Percentiles rank a stretch among this genome's conserved stretches.
phyloP scores from a whole-genome alignment of 805 yeast species.

The Hanseniaspora occidentalis region DNA sequence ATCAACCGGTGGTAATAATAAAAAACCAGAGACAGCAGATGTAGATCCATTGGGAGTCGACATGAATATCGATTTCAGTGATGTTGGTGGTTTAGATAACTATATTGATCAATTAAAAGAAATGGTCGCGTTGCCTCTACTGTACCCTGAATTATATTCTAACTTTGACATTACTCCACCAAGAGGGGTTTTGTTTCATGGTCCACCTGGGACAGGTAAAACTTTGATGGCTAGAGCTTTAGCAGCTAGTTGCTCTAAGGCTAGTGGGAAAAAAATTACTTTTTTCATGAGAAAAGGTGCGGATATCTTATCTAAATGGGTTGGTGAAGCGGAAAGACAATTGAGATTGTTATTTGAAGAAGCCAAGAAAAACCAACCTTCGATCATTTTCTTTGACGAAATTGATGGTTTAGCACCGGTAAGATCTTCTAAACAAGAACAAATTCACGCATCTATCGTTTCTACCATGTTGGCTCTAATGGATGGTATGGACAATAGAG shows the following conservation, averaged over 20 bases:
- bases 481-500: slow-evolving; percentile 99
- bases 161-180: slow-evolving; percentile 91
- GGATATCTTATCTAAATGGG: slow-evolving; percentile 95
- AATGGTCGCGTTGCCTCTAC: slow-evolving; percentile 87
- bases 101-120: slow-evolving; percentile 89
- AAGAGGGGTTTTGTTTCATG: slow-evolving; percentile 92
- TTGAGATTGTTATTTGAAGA: slow-evolving; percentile 84
- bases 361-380: slow-evolving; percentile 90
- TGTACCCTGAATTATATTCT: slow-evolving; percentile 89
- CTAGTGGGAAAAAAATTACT: slow-evolving; percentile 74
- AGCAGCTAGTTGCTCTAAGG: slow-evolving; percentile 79
- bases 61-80: slow-evolving; percentile 70
- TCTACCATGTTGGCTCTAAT: slow-evolving; percentile 87
- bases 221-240: slow-evolving; percentile 95
- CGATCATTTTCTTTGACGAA: slow-evolving; percentile 93
- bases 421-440: slow-evolving; percentile 93
- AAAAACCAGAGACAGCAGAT: slow-evolving; percentile 63
- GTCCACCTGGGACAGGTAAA: slow-evolving; percentile 99
- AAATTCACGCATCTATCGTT: slow-evolving; percentile 94
- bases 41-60: slow-evolving; percentile 88
- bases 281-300: slow-evolving; percentile 99
- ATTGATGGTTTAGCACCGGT: slow-evolving; percentile 98
- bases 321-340: slow-evolving; percentile 97
- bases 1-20: slow-evolving; percentile 11
- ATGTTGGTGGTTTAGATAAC: slow-evolving; percentile 84